Base-by-base conservation (phyloP, 768 basidiomycete species). In the Auriscalpium microsporum region DNA sequence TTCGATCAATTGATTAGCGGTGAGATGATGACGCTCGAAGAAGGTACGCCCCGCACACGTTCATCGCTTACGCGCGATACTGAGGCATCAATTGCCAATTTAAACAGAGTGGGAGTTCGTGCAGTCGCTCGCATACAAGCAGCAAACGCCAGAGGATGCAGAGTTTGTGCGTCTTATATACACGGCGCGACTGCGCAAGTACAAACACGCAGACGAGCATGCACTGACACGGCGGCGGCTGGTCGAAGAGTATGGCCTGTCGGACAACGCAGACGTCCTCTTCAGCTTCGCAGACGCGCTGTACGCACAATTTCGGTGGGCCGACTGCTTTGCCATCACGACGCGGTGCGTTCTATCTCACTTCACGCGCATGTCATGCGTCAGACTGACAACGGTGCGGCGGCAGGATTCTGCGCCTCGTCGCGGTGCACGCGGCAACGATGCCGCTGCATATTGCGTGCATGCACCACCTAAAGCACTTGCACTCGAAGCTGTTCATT, bases 401-500 rank as follows among this genome's bases (percentile, higher is more conserved):
- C 34, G 11, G 21, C 67, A 95, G 95, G 63, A 96, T 98, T 55
- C 75, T 97, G 45, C 80, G 83, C 14, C 75, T 90, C 10, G 85
- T 90, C n/a, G 79, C 87, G 1, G 82, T 91, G 44, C 96, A 99
- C 67, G 83, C 84, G 34, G 80, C 87, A 8, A 91, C 95, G 1
- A 86, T 98, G 73, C 93, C 94, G 0, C 68, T 98, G 56, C 95
- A 99, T 66, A 86, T 99, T 36, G 94, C 95, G 4, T 97, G 95
- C 79, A 95, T 98, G 91, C 90, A 94, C 66, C 95, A 99, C 69
- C 77, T 98, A 17, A 82, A 86, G 23, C 86, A 95, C 67, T 74
- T 97, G 10, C 90, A 94, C 63, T 94, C 94, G 3, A 87, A 87
- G 62, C 80, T 99, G 7, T 99, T 97, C 73, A 87, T 99, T 59